Evolutionary conservation across 2,329 filamentous ascomycete species (phyloP).

Genomic region (Delphinella strobiligena): DNA sequence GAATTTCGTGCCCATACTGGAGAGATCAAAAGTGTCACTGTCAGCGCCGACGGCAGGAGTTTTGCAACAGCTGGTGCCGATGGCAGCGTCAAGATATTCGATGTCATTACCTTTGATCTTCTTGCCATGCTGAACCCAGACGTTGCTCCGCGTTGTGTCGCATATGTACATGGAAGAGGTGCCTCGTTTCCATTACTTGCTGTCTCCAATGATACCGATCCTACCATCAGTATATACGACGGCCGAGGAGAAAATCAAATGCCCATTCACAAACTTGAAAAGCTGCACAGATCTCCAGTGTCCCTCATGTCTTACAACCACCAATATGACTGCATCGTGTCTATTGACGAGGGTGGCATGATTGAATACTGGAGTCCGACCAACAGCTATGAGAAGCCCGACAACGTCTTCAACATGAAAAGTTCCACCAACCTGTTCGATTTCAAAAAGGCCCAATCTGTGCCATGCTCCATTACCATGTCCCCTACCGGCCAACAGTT

Average conservation of each 20-base stretch:
- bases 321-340: conserved; percentile 78
- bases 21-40: conserved; percentile 71
- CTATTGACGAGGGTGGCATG: conserved; percentile 83
- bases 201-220: conserved; percentile 62
- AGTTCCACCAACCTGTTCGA: conserved; percentile 90
- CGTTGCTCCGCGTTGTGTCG: conserved; percentile 64
- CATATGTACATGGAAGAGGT: conserved; percentile 82
- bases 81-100: conserved; percentile 66
- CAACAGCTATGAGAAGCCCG: conserved; percentile 75
- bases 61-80: conserved; percentile 81
- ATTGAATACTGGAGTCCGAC: conserved; percentile 89
- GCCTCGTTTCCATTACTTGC: conserved; percentile 81
- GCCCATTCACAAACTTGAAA: conserved; percentile 65
- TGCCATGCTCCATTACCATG: conserved; percentile 68
- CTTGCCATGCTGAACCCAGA: conserved; percentile 71
- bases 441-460: conserved; percentile 87
- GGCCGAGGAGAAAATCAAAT: conserved; percentile 69
- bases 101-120: conserved; percentile 57
- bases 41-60: conserved; percentile 80
- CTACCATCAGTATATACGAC: conserved; percentile 72
- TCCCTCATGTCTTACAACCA: conserved; percentile 83
- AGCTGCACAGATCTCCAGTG: conserved; percentile 71
- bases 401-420: conserved; percentile 85
- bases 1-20: conserved; percentile 87
- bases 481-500: conserved; percentile 81